phyloP scores from a whole-genome alignment of 2,329 filamentous ascomycete genomes.

The Ampelomyces quisqualis region DNA sequence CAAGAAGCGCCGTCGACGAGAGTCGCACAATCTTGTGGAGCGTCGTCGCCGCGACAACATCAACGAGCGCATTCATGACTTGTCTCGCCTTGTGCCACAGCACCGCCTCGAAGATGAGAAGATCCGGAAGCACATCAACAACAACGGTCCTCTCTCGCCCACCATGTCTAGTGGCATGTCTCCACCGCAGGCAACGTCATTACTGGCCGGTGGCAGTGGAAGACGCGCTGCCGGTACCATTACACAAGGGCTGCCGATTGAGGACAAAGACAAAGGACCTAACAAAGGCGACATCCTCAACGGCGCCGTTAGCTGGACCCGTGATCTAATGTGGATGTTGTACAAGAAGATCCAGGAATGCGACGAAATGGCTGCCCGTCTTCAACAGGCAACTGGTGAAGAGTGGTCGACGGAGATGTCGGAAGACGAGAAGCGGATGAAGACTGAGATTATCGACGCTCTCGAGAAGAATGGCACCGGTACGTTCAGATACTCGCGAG shows the following conservation, averaged over 20 bases:
- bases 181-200: constrained; percentile 77
- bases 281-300: constrained; percentile 99
- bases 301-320: constrained; percentile 93
- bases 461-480: constrained; percentile 75
- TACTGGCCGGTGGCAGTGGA: constrained; percentile 80
- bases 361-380: constrained; percentile 72
- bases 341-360: constrained; percentile 87
- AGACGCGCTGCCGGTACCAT: constrained; percentile 82
- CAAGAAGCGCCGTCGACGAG: constrained; percentile 84
- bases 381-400: constrained; percentile 52
- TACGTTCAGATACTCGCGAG: constrained; percentile 82
- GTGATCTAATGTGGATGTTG: constrained; percentile 96
- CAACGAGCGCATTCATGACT: constrained; percentile 95
- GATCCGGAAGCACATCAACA: constrained; percentile 90
- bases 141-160: constrained; percentile 85
- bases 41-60: constrained; percentile 95
- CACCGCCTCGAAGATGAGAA: constrained; percentile 97
- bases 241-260: constrained; percentile 85
- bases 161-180: constrained; percentile 70
- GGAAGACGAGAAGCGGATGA: constrained; percentile 95
- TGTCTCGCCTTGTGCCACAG: constrained; percentile 87
- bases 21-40: constrained; percentile 96
- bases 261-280: constrained; percentile 97
- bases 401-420: constrained; percentile 53
- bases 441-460: constrained; percentile 84